phyloP scores from a whole-genome alignment of 345 rosid genomes.

The Lenwebbia sp. region DNA sequence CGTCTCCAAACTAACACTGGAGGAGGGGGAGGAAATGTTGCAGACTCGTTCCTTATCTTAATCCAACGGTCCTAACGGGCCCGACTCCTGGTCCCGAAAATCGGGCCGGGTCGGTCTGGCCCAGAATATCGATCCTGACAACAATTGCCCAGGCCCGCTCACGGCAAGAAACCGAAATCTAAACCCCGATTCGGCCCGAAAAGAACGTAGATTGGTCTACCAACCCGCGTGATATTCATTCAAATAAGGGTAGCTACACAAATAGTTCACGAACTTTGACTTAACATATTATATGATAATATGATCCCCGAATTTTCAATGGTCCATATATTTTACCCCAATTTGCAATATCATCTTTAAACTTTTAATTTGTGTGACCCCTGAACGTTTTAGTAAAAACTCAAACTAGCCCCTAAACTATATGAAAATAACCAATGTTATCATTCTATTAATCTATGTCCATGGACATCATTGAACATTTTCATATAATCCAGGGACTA shows the following conservation, averaged over 20 bases:
- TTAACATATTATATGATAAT: fast-evolving
- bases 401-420: fast-evolving
- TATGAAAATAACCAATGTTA: not conserved
- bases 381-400: fast-evolving
- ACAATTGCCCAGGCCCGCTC: not conserved
- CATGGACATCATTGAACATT: no score
- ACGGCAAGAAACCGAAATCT: not conserved
- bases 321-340: fast-evolving
- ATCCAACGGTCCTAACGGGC: not conserved
- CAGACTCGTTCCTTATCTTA: not conserved
- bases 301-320: fast-evolving
- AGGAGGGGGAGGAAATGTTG: not conserved
- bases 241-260: not conserved
- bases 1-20: not conserved
- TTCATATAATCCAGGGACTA: not conserved
- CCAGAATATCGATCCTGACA: not conserved
- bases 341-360: fast-evolving
- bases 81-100: not conserved
- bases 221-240: no score
- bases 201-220: not conserved
- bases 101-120: not conserved
- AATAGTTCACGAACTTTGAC: not conserved
- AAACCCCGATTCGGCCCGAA: not conserved
- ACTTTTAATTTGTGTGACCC: fast-evolving
- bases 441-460: no score